Evolutionary conservation across 257 asterid genomes (phyloP).

Genomic region (Rubia yunnanensis): DNA sequence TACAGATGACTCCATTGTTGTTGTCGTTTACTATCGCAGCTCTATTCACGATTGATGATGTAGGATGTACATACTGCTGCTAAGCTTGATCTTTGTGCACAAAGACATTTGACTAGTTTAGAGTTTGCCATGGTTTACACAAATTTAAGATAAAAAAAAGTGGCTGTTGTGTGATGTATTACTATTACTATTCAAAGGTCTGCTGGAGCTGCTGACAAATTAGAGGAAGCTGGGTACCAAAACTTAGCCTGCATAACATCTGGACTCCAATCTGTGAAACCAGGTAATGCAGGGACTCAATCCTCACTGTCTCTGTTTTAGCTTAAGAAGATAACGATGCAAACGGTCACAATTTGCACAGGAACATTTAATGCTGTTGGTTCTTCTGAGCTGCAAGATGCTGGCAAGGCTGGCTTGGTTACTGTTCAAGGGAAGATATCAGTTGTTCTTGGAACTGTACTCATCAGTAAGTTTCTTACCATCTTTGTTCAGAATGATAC

Average conservation of each 20-base stretch:
- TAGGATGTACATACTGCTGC: too few species aligned
- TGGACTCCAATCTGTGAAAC: slow-evolving; percentile 74
- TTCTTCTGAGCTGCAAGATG: slow-evolving; percentile 80
- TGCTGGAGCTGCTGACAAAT: slow-evolving; percentile 61
- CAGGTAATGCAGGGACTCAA: slow-evolving; percentile 36
- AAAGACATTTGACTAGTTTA: too few species aligned
- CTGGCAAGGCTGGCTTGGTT: slow-evolving; percentile 91
- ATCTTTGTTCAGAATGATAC: neutral
- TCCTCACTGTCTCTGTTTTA: neutral
- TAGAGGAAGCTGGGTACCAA: slow-evolving; percentile 66
- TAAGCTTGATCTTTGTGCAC: too few species aligned
- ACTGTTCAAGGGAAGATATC: slow-evolving; percentile 83
- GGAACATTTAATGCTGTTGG: slow-evolving; percentile 81
- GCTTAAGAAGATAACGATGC: too few species aligned
- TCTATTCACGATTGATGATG: too few species aligned
- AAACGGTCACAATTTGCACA: slow-evolving; percentile 15
- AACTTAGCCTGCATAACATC: slow-evolving; percentile 77
- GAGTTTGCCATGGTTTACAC: neutral
- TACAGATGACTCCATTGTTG: too few species aligned
- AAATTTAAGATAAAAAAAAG: neutral
- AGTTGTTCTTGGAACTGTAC: slow-evolving; percentile 81
- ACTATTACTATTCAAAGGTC: slow-evolving; percentile 37
- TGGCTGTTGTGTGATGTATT: neutral
- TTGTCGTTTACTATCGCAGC: too few species aligned
- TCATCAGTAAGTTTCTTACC: slow-evolving; percentile 52